Conservation (phyloP, 441 rosid genomes). For the Macaranga tanarius region DNA sequence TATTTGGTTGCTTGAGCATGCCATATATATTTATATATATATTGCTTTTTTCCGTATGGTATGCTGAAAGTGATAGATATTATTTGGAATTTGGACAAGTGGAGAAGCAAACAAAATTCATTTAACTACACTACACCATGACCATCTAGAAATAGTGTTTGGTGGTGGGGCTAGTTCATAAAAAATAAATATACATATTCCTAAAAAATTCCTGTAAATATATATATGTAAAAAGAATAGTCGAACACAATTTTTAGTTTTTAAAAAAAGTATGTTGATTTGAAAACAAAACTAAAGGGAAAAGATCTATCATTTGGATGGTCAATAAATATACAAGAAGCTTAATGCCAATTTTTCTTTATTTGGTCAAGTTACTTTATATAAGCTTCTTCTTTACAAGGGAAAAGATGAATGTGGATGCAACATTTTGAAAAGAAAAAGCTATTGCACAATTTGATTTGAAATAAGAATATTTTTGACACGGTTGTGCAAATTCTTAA, state of each 20-base stretch:
- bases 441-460: background rate
- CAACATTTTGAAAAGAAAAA: background rate
- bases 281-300: too few species aligned
- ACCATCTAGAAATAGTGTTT: background rate
- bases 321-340: too few species aligned
- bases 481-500: background rate
- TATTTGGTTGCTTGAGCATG: too few species aligned
- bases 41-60: background rate
- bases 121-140: background rate
- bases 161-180: background rate
- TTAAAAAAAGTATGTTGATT: too few species aligned
- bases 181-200: too few species aligned
- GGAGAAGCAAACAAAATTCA: background rate
- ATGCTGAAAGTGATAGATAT: background rate
- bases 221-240: too few species aligned
- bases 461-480: conserved; percentile 3
- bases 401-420: background rate
- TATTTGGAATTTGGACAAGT: background rate
- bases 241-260: too few species aligned
- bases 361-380: background rate
- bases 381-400: conserved; percentile 3
- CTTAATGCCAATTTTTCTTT: background rate
- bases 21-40: too few species aligned
- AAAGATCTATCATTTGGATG: too few species aligned
- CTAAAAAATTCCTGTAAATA: too few species aligned